These are phyloP conservation scores for Kodamaea laetipori DNA, from an alignment of 805 yeast genomes.

Conservation along the genomic window DNA sequence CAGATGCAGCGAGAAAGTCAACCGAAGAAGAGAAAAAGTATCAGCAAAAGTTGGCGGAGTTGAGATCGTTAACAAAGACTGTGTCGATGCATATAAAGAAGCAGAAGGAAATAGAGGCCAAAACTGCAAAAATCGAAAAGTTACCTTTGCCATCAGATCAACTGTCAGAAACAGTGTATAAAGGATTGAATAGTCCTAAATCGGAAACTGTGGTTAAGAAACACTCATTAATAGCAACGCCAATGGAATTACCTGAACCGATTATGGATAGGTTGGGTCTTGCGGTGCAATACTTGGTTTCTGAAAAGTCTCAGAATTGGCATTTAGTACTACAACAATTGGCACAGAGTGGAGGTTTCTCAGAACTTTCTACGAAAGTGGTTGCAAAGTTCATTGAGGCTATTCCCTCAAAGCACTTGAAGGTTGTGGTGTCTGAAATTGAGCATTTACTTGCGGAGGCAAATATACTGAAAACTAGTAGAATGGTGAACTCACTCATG, in stretches of 20 bases:
- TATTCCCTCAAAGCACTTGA: slow-evolving; percentile 45
- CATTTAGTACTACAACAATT: slow-evolving; percentile 44
- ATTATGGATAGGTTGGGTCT: slow-evolving; percentile 42
- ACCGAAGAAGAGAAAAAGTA: slow-evolving; percentile 26
- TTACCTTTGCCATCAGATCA: slow-evolving; percentile 20
- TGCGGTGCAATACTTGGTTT: slow-evolving; percentile 41
- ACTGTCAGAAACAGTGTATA: slow-evolving; percentile 3
- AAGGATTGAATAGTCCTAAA: neutral
- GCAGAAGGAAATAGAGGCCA: slow-evolving; percentile 21
- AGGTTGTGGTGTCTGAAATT: slow-evolving; percentile 34
- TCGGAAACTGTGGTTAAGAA: slow-evolving; percentile 17
- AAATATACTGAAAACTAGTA: slow-evolving; percentile 28
- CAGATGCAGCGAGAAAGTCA: slow-evolving; percentile 24
- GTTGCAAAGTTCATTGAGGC: slow-evolving; percentile 36
- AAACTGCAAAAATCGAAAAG: slow-evolving; percentile 17
- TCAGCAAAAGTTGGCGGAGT: slow-evolving; percentile 27
- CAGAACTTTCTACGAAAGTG: slow-evolving; percentile 32
- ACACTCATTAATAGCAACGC: slow-evolving; percentile 20
- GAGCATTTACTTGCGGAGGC: slow-evolving; percentile 42
- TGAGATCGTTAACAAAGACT: slow-evolving; percentile 31
- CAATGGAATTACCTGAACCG: slow-evolving; percentile 36
- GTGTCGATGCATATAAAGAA: slow-evolving; percentile 27
- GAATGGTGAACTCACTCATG: slow-evolving; percentile 41
- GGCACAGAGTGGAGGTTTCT: slow-evolving; percentile 37
- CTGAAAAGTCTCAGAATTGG: slow-evolving; percentile 49